Percentiles rank a stretch among this genome's conserved stretches.
Conservation (phyloP, 192 early-diverging fungal species). For the Backusella westeae region DNA sequence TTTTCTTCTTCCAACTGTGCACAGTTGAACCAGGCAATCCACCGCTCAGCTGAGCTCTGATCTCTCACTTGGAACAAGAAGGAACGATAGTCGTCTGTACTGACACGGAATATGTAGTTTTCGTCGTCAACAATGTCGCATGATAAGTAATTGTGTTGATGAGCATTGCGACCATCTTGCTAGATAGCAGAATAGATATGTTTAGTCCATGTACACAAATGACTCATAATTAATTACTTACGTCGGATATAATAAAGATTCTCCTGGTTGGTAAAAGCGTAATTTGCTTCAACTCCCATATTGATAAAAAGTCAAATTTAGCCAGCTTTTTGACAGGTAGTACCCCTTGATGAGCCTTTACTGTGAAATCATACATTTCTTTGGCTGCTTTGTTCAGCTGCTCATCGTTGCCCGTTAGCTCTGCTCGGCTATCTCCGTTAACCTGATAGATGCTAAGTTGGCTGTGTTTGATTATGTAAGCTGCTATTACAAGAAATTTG, state of each 20-base stretch:
- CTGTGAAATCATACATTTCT: constrained; percentile 13
- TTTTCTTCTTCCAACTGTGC: not conserved
- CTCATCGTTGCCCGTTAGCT: not conserved
- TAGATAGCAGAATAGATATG: not conserved
- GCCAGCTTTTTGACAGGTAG: constrained; percentile 28
- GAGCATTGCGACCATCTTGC: not conserved
- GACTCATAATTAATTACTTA: constrained; percentile 10
- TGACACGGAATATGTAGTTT: constrained; percentile 17
- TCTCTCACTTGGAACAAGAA: constrained; percentile 31
- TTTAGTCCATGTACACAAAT: not conserved
- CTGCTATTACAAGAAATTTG: not conserved
- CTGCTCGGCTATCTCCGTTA: not conserved
- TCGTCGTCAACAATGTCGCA: not conserved
- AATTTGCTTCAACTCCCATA: constrained; percentile 32
- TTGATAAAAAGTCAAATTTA: constrained; percentile 23
- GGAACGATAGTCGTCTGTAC: not conserved
- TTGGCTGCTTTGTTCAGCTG: not conserved
- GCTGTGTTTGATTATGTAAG: not conserved
- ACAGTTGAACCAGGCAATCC: constrained; percentile 28
- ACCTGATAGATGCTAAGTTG: not conserved
- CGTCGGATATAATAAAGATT: constrained; percentile 21
- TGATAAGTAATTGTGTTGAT: not conserved
- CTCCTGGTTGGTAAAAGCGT: constrained; percentile 20
- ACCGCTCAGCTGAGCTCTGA: constrained; percentile 11
- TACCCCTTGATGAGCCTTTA: constrained; percentile 22